Evolutionary conservation across 2,329 filamentous ascomycete genomes (phyloP), one percentile per base, ranked within the genome.

Genomic region (Diaporthe citriasiana): DNA sequence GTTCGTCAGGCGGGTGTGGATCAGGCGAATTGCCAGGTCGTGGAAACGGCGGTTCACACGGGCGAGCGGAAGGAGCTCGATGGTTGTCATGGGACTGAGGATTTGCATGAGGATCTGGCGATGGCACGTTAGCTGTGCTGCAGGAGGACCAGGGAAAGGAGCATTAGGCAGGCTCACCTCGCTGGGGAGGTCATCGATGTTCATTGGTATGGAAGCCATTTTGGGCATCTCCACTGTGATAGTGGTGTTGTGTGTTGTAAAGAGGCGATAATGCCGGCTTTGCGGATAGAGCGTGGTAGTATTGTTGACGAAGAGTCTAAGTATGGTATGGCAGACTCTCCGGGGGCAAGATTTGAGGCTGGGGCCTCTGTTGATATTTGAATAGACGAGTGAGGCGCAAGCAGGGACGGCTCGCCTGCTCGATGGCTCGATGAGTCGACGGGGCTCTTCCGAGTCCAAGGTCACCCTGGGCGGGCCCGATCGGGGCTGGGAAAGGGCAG

Each of bases 1-100:
- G 27, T 87, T 76, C 38, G 74, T 74, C 72, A 83, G 77, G 55
- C 82, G 82, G 70, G 78, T 77, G 74, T 80, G 77, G 60, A 82
- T 73, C 47, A 82, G 74, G 65, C 78, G 78, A 3, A 80, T 72
- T 27, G 79, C 76, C 8, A 79, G 70, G 19, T 78, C 76, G 76
- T 80, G 77, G 77, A 83, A 82, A 71, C 78, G 81, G 72, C 75
- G 80, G 76, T 75, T 81, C 63, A 82, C 75, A 22, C 75, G 59
- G 42, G 78, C 75, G 15, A 82, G 74, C 4, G 77, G 76, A 35
- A 82, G 74, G 40, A 83, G 78, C 4, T 76, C 63, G 50, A 71
- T 50, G 40, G 81, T 81, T 2, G 79, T 77, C 38, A 83, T 76
- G 17, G 77, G 56, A 33, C 77, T 76, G 69, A 83, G 77, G 50